A percentile compares a stretch with the other conserved stretches of the same genome.
Evolutionary conservation across 2,329 filamentous ascomycete genomes (phyloP).

Genomic region (Dothiorella sarmentorum): DNA sequence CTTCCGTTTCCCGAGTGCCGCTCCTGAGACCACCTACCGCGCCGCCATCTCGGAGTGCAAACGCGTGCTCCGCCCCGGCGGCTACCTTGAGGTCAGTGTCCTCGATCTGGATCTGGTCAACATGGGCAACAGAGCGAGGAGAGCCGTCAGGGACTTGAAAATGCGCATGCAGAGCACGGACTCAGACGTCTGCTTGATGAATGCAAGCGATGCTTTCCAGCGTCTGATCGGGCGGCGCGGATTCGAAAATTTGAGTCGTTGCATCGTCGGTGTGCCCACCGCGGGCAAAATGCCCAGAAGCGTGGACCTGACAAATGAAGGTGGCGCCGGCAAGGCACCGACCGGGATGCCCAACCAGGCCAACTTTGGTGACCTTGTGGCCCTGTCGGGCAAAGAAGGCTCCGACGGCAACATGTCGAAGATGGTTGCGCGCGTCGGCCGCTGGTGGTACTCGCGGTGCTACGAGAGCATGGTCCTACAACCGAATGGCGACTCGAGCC

Average conservation of each 20-base stretch:
- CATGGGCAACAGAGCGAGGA: conserved; percentile 70
- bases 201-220: conserved; percentile 51
- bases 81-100: conserved; percentile 74
- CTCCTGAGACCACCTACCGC: conserved; percentile 65
- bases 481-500: conserved; percentile 34
- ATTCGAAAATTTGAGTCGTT: conserved; percentile 70
- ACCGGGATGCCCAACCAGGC: conserved; percentile 34
- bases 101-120: conserved; percentile 78
- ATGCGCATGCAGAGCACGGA: conserved; percentile 63
- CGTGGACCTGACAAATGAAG: conserved; percentile 19
- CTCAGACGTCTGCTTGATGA: conserved; percentile 57
- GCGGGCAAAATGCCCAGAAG: conserved; percentile 47
- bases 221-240: conserved; percentile 65
- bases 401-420: conserved; percentile 79
- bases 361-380: conserved; percentile 55
- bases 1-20: conserved; percentile 70
- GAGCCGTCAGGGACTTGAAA: conserved; percentile 67
- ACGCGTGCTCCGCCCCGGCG: conserved; percentile 72
- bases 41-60: conserved; percentile 72
- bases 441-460: conserved; percentile 95
- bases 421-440: conserved; percentile 85
- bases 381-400: neutral
- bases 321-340: neutral
- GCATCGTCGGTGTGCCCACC: conserved; percentile 73
- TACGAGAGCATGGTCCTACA: conserved; percentile 60